phyloP scores from a whole-genome alignment of 768 basidiomycete species.

The Rhizopogon vinicolor region DNA sequence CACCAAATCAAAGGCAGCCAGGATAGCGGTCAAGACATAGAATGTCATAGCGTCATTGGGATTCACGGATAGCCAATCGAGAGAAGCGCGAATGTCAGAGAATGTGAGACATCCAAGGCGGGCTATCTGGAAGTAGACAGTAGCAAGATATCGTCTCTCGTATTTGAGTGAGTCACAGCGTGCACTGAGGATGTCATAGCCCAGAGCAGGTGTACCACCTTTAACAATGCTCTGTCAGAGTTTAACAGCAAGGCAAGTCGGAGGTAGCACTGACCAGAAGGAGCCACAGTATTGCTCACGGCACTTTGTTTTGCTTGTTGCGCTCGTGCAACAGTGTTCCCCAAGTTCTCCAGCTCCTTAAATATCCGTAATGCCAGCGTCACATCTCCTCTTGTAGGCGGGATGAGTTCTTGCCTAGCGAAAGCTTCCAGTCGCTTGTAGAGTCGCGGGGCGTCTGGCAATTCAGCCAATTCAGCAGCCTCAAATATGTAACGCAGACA shows the following conservation, averaged over 20 bases:
- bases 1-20: constrained; percentile 63
- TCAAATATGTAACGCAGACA: constrained; percentile 69
- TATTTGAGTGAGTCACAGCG: constrained; percentile 71
- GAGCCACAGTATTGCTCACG: constrained; percentile 47
- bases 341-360: constrained; percentile 58
- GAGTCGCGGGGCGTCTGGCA: constrained; percentile 40
- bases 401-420: constrained; percentile 50
- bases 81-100: constrained; percentile 53
- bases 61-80: constrained; percentile 69
- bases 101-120: constrained; percentile 58
- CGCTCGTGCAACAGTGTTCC: constrained; percentile 46
- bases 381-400: constrained; percentile 32
- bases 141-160: constrained; percentile 65
- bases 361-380: constrained; percentile 54
- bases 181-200: constrained; percentile 61
- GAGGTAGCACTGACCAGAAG: constrained; percentile 51
- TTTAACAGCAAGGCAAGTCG: background rate
- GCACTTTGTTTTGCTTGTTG: constrained; percentile 61
- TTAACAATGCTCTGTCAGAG: background rate
- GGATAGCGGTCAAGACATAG: constrained; percentile 62
- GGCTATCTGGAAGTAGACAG: constrained; percentile 57
- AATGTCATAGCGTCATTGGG: constrained; percentile 65
- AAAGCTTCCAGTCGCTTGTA: constrained; percentile 52
- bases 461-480: constrained; percentile 44
- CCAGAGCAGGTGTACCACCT: constrained; percentile 47